Percentiles rank a stretch among this genome's conserved stretches.
Evolutionary conservation across 129 eudicot genomes (phyloP).

Genomic region (Chrysanthemum lavandulifolium): DNA sequence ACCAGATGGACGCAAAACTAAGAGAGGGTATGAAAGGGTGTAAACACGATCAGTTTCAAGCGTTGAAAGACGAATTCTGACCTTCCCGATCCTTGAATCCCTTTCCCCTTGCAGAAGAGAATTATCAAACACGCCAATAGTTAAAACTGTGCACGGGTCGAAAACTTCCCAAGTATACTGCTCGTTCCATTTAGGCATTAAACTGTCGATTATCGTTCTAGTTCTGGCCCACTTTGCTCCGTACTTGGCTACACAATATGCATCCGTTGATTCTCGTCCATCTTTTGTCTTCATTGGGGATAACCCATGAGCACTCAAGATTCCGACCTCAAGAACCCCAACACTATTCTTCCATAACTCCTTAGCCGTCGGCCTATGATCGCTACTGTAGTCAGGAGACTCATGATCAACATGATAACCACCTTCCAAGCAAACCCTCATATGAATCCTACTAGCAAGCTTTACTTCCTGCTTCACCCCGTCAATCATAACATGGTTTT

Average conservation of each 20-base stretch:
- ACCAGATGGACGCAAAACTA: conserved; percentile 71
- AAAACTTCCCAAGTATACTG: conserved; percentile 91
- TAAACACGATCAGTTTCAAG: conserved; percentile 78
- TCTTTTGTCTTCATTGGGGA: conserved; percentile 73
- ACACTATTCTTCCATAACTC: conserved; percentile 78
- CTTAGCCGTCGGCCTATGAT: conserved; percentile 73
- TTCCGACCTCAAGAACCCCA: conserved; percentile 71
- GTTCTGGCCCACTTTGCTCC: conserved; percentile 87
- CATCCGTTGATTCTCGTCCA: conserved; percentile 51
- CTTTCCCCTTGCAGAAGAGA: conserved; percentile 13
- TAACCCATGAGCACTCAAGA: conserved; percentile 58
- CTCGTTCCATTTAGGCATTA: conserved; percentile 70
- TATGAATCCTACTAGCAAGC: neutral
- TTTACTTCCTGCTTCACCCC: conserved; percentile 47
- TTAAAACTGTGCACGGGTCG: conserved; percentile 82
- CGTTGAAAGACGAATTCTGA: conserved; percentile 67
- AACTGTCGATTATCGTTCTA: conserved; percentile 62
- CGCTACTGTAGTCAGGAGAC: conserved; percentile 82
- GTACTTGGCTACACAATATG: conserved; percentile 74
- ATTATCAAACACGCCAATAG: conserved; percentile 75
- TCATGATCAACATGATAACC: conserved; percentile 90
- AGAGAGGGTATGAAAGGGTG: conserved; percentile 73
- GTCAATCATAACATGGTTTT: conserved; percentile 38
- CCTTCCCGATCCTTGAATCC: conserved; percentile 67
- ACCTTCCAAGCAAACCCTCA: conserved; percentile 64